Percentiles rank a stretch among this genome's conserved stretches.
phyloP scores from a whole-genome alignment of 768 basidiomycete species.

The Boletus speciosus region DNA sequence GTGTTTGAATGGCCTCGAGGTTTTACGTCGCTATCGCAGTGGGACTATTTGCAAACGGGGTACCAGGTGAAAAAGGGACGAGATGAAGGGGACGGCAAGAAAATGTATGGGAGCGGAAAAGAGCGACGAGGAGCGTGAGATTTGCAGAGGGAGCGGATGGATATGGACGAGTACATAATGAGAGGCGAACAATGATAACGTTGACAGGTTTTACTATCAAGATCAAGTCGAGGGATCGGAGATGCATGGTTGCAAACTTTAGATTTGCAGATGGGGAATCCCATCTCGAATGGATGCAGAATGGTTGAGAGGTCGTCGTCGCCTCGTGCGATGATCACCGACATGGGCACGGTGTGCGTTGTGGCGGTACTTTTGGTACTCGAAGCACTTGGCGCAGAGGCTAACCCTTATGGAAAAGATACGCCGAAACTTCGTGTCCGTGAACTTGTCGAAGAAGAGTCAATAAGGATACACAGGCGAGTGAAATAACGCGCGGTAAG shows the following conservation, averaged over 20 bases:
- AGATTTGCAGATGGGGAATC: conserved; percentile 29
- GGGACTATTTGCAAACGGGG: conserved; percentile 9
- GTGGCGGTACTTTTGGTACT: conserved; percentile 22
- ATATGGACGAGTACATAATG: conserved; percentile 25
- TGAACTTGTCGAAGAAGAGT: conserved; percentile 17
- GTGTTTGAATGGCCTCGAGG: conserved; percentile 1
- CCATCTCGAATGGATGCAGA: conserved; percentile 16
- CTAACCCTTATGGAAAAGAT: conserved; percentile 27
- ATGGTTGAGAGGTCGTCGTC: no score
- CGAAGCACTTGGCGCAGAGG: conserved; percentile 26
- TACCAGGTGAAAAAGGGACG: background rate
- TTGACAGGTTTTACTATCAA: conserved; percentile 21
- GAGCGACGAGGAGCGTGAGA: conserved; percentile 19
- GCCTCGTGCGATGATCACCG: conserved; percentile 29
- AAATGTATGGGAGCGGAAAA: background rate
- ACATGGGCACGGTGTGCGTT: conserved; percentile 10
- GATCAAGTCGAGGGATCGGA: conserved; percentile 30
- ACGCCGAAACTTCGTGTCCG: conserved; percentile 27
- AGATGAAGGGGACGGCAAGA: background rate
- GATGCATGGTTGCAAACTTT: conserved; percentile 30
- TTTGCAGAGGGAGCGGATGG: conserved; percentile 22
- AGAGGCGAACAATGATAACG: conserved; percentile 29
- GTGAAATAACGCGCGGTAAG: conserved; percentile 14
- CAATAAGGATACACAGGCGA: conserved; percentile 32
- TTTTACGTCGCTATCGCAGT: conserved; percentile 24